Base-by-base conservation (phyloP, 805 yeast species). In the Yamadazyma philogaea region DNA sequence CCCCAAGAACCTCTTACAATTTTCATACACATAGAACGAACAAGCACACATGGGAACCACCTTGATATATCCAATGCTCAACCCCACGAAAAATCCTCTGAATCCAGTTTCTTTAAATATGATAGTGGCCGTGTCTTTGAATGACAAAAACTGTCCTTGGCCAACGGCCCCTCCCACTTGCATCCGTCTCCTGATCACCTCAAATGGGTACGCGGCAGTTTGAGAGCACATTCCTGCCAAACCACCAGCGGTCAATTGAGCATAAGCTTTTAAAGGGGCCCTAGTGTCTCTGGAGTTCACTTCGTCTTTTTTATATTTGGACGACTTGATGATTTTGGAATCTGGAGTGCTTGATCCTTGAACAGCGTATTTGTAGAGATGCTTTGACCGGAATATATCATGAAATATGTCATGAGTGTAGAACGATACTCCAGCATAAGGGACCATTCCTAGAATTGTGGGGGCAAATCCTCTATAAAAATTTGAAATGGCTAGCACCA, bases 31-130 rank as follows among this genome's bases (percentile, higher is more conserved):
- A 59, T 79, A 90, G 63, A 91, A 91, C 12, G 96, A 84, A 62
- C 97, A 90, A 28, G 98, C 96, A 56, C 83, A 91, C 99, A 93
- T 93, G 7, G 99, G 99, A 15, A 87, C 80, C 27, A 93, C 96
- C 63, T 93, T 93, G 53, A 93, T 77, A 62, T 89, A 93, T 0
- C 99, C 99, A 52, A 93, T 91, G 51, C 93, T 83, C 55, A 93
- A 75, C 1, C 99, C 99, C 11, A 93, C 95, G 59, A 85, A 93
- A 61, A 86, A 90, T 12, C 99, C 98, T 53, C 79, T 73, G 48
- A 85, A 51, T 0, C 99, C 99, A 30, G 81, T 72, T 58, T 87
- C 96, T 34, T 64, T 66, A 55, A 74, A 84, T 6, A 93, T 84
- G 41, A 77, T 60, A 42, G 55, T 66, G 2, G 84, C 80, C 17